Conservation (phyloP, 805 yeast species). For the Zygotorulaspora florentina region DNA sequence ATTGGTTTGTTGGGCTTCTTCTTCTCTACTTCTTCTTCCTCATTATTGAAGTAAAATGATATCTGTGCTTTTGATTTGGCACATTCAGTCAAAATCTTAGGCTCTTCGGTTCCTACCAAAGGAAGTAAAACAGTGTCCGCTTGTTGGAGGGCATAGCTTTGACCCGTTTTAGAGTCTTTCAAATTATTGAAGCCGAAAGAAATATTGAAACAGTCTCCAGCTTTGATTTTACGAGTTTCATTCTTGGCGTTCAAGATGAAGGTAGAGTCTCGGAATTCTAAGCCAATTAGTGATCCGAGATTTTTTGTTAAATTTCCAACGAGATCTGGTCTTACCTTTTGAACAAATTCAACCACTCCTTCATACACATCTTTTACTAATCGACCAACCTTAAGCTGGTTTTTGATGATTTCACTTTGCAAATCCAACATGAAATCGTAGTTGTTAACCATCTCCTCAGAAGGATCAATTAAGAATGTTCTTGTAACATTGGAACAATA, state of each 20-base stretch:
- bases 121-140: constrained; percentile 79
- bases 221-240: constrained; percentile 54
- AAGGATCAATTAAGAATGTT: constrained; percentile 86
- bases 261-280: constrained; percentile 80
- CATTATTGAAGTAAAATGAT: constrained; percentile 79
- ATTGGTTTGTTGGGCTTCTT: constrained; percentile 41
- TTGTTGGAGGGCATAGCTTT: constrained; percentile 64
- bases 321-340: constrained; percentile 61
- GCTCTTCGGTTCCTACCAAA: constrained; percentile 43
- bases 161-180: constrained; percentile 46
- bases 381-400: constrained; percentile 61
- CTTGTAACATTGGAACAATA: constrained; percentile 87
- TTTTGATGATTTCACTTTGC: constrained; percentile 57
- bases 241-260: constrained; percentile 70
- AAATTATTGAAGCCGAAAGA: constrained; percentile 74
- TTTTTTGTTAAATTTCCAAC: constrained; percentile 64
- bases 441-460: constrained; percentile 69
- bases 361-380: constrained; percentile 63
- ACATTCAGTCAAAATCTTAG: constrained; percentile 66
- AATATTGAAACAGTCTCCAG: constrained; percentile 71
- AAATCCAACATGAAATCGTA: constrained; percentile 71
- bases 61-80: constrained; percentile 69
- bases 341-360: constrained; percentile 57
- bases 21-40: constrained; percentile 44
- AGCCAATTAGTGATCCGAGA: constrained; percentile 84